Base-by-base conservation (phyloP, 257 asterid genomes). In the Solanum sejunctum region DNA sequence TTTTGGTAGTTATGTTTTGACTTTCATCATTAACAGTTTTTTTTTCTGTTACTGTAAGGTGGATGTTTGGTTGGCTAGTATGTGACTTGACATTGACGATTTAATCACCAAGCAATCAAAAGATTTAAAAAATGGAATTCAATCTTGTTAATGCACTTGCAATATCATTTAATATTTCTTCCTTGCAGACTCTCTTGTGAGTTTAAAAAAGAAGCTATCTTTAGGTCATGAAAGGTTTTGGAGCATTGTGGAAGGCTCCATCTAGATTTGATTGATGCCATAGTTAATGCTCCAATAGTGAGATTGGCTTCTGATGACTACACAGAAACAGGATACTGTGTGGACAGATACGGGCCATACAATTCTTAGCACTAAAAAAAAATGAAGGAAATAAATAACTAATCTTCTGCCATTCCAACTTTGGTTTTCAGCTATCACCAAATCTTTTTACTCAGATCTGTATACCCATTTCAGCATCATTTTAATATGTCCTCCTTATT, bases 341-440 rank as follows among this genome's bases (percentile, higher is more conserved):
- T 94, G 93, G 98, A 94, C 98, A 93, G 99, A 96, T 96, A 96
- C 98, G 96, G 98, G 97, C 88, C 99, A 82, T 66, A 94, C 85
- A 94, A 84, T 77, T 87, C 85, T 82, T 32, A 83, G 85, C 80
- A 79, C 52, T 60, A 28, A 15, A 49, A 15, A 75, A 49, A 49
- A 49, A 49, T 56, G 9, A 21, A 75, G 60, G 81, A 49, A 73
- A 47, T 7, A 23, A 75, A 49, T 75, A 75, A 49, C 45, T 13
- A 49, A 75, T 75, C 43, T 49, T 23, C 61, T 23, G 45, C 36
- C 82, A 49, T 3, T 17, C 60, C 61, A 49, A 75, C 60, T 21
- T 75, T 2, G 43, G 61, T 75, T 28, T 6, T 15, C 21, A 47
- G 45, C 82, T 47, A 26, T 75, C 21, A 75, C 82, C 82, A 49